Conservation (phyloP, 768 basidiomycete species). For the Suillus americanus region DNA sequence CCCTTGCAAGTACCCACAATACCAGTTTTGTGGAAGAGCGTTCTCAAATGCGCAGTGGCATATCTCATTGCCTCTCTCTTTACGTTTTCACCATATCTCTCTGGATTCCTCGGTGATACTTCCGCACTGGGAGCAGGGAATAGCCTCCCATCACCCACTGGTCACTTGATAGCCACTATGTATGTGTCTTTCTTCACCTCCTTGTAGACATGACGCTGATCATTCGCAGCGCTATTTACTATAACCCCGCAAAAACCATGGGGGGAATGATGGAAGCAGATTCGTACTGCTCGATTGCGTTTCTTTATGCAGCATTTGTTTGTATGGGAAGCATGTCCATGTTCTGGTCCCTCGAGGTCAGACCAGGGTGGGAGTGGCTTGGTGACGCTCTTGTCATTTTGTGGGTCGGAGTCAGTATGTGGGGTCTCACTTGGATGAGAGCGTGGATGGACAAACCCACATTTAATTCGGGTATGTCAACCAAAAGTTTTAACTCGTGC, state of each 20-base stretch:
- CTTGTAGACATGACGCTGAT: slow-evolving; percentile 1
- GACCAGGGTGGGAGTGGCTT: slow-evolving; percentile 68
- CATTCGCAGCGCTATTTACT: slow-evolving; percentile 69
- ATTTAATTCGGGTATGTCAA: slow-evolving; percentile 75
- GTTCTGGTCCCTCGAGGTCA: slow-evolving; percentile 76
- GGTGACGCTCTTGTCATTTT: slow-evolving; percentile 72
- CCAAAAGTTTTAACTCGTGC: neutral
- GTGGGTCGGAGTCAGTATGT: slow-evolving; percentile 86
- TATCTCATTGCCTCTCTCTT: slow-evolving; percentile 91
- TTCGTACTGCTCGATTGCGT: slow-evolving; percentile 69
- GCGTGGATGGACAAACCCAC: slow-evolving; percentile 87
- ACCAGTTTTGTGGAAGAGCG: slow-evolving; percentile 59
- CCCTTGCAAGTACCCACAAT: slow-evolving; percentile 35
- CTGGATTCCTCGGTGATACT: slow-evolving; percentile 64
- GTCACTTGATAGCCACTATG: slow-evolving; percentile 94
- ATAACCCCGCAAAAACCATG: slow-evolving; percentile 89
- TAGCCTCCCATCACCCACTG: slow-evolving; percentile 67
- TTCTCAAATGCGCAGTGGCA: slow-evolving; percentile 89
- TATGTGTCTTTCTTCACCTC: slow-evolving; percentile 38
- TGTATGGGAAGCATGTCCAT: slow-evolving; percentile 75
- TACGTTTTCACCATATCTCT: slow-evolving; percentile 81
- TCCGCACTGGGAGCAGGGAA: slow-evolving; percentile 47
- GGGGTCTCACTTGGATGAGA: slow-evolving; percentile 85
- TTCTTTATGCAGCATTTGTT: slow-evolving; percentile 70
- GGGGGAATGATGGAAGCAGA: slow-evolving; percentile 94